Percentiles rank a stretch among this genome's conserved stretches.
Evolutionary conservation across 257 asterid genomes (phyloP).

Genomic region (Petunia axillaris): DNA sequence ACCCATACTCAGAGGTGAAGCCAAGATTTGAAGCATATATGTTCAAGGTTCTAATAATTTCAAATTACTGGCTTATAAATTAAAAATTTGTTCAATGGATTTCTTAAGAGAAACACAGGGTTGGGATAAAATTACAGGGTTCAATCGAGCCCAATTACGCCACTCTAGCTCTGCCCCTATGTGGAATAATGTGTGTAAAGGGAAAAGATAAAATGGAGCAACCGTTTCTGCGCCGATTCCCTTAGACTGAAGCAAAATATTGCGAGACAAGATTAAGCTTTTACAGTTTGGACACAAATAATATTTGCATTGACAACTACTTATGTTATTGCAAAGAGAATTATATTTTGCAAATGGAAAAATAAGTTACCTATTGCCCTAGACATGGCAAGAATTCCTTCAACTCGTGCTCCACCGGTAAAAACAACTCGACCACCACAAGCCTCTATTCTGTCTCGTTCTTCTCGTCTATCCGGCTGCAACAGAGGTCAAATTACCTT

Average conservation of each 20-base stretch:
- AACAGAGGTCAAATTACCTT: not conserved
- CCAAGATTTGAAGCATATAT: too few relatives aligned
- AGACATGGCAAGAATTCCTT: slow-evolving; percentile 32
- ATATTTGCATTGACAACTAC: not conserved
- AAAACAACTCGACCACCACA: slow-evolving; percentile 28
- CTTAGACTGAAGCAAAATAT: not conserved
- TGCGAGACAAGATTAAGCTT: not conserved
- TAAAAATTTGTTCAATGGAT: too few relatives aligned
- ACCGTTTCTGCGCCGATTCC: not conserved
- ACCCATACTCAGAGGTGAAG: too few relatives aligned
- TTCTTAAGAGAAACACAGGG: too few relatives aligned
- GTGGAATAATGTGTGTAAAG: too few relatives aligned
- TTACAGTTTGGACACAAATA: not conserved
- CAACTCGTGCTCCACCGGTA: slow-evolving; percentile 24
- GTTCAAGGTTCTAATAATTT: too few relatives aligned
- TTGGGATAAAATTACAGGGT: too few relatives aligned
- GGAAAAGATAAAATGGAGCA: too few relatives aligned
- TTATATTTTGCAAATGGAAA: not conserved
- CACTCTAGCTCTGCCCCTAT: too few relatives aligned
- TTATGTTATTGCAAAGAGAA: not conserved
- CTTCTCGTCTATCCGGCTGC: slow-evolving; percentile 32
- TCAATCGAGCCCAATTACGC: too few relatives aligned
- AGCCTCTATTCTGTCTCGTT: slow-evolving; percentile 32
- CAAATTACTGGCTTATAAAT: too few relatives aligned
- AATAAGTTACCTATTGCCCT: slow-evolving; percentile 33